phyloP scores from a whole-genome alignment of 805 yeast species.

The Candida hungchunana region DNA sequence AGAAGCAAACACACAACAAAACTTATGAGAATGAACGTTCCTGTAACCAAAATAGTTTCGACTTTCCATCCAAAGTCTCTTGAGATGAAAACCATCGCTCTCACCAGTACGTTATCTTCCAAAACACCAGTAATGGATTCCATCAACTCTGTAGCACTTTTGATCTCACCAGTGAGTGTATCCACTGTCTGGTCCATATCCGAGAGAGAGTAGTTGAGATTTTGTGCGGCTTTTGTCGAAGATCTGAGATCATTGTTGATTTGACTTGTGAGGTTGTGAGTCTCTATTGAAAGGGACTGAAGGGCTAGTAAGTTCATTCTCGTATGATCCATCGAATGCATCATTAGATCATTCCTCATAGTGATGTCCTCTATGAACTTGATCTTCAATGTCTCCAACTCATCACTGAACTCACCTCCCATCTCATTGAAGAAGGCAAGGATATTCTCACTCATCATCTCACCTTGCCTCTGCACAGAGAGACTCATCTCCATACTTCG shows the following conservation, averaged over 20 bases:
- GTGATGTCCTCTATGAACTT: slow-evolving; percentile 17
- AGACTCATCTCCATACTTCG: slow-evolving; percentile 16
- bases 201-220: slow-evolving; percentile 7
- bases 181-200: slow-evolving; percentile 9
- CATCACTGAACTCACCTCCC: slow-evolving; percentile 6
- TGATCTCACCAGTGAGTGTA: slow-evolving; percentile 4
- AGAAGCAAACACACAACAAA: slow-evolving; percentile 7
- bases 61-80: slow-evolving; percentile 2
- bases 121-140: slow-evolving; percentile 8
- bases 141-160: slow-evolving; percentile 10
- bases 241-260: slow-evolving; percentile 5
- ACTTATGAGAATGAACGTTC: slow-evolving; percentile 2
- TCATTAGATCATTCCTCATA: slow-evolving; percentile 10
- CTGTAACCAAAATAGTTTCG: slow-evolving; percentile 6
- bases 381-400: slow-evolving; percentile 9
- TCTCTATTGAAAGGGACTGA: neutral
- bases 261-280: slow-evolving; percentile 1
- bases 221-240: slow-evolving; percentile 1
- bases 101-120: slow-evolving; percentile 13
- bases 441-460: slow-evolving; percentile 11
- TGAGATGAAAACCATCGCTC: slow-evolving; percentile 9
- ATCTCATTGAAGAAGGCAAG: slow-evolving; percentile 10
- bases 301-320: neutral
- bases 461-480: slow-evolving; percentile 11
- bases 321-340: slow-evolving; percentile 4